Base-by-base conservation (phyloP, 83 land plant genomes). In the Picea mariana region DNA sequence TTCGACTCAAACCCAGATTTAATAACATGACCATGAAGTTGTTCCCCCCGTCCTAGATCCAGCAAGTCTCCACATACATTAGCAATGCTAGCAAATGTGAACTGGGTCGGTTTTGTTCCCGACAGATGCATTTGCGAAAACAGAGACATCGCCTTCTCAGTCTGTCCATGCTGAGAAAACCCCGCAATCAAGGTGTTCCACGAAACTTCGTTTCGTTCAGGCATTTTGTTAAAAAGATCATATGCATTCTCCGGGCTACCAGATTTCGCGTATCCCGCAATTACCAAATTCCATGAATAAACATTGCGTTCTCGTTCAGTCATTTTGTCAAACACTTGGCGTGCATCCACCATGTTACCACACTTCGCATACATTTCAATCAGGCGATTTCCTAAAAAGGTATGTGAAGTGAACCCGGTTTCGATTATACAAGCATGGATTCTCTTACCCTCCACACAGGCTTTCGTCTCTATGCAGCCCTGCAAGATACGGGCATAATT, bases 321-420 rank as follows among this genome's bases (percentile, higher is more conserved):
- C n/a, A n/a, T n/a, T n/a, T n/a, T n/a, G n/a, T n/a, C n/a, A n/a
- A n/a, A n/a, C n/a, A n/a, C n/a, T n/a, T n/a, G n/a, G n/a, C n/a
- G 86, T 9, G 90, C 89, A 55, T 83, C 72, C 9, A 59, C 77
- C 77, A 85, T 68, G 11, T 68, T 79, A 18, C 83, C 83, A 23
- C 90, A 86, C 80, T 91, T 91, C 13, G 79, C 87, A 79, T 88
- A 88, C 1, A 63, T 82, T 23, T 88, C 90, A 67, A 91, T 85
- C 42, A 91, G 87, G 47, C 93, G 85, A 59, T 90, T 90, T 27
- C 77, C 85, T 62, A 90, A 83, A 63, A 86, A 91, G 9, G 78
- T 58, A 61, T 91, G 88, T 16, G 81, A 81, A 8, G 78, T 24
- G 61, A 91, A 91, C 26, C n/a, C 85, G 62, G 93, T 40, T 78